Percentiles rank a stretch among this genome's conserved stretches.
Conservation (phyloP, 2,329 filamentous ascomycete genomes). For the Coniella vitis region DNA sequence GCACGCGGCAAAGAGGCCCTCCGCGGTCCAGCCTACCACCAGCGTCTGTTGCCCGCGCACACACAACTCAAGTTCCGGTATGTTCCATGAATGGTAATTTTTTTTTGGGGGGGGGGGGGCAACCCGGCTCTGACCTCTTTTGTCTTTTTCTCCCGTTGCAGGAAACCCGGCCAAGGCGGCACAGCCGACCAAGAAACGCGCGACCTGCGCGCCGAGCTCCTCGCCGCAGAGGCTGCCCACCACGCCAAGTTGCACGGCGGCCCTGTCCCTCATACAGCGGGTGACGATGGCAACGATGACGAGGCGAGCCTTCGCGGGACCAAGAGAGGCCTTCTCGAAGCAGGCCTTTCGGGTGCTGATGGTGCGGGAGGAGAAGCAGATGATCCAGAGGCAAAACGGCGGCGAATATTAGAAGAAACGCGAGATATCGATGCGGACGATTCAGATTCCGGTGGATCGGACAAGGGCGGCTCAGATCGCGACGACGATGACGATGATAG, state of each 20-base stretch:
- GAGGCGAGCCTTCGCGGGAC: constrained; percentile 28
- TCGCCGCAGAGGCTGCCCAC: constrained; percentile 81
- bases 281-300: constrained; percentile 30
- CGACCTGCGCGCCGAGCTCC: constrained; percentile 83
- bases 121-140: background rate
- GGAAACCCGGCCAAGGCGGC: constrained; percentile 83
- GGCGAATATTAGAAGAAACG: constrained; percentile 81
- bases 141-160: constrained; percentile 22
- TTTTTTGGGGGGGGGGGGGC: no score
- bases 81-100: no score
- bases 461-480: constrained; percentile 33
- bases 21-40: constrained; percentile 89
- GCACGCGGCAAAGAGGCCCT: constrained; percentile 92
- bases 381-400: constrained; percentile 73
- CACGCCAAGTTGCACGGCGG: constrained; percentile 76
- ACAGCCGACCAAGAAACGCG: constrained; percentile 60
- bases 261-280: constrained; percentile 31
- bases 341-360: constrained; percentile 30
- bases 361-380: constrained; percentile 43
- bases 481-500: constrained; percentile 43
- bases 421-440: constrained; percentile 79
- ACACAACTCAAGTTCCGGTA: constrained; percentile 85
- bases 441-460: constrained; percentile 53
- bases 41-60: constrained; percentile 88
- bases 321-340: constrained; percentile 58